Conservation (phyloP, 768 basidiomycete genomes). For the Boletellus emodensis region DNA sequence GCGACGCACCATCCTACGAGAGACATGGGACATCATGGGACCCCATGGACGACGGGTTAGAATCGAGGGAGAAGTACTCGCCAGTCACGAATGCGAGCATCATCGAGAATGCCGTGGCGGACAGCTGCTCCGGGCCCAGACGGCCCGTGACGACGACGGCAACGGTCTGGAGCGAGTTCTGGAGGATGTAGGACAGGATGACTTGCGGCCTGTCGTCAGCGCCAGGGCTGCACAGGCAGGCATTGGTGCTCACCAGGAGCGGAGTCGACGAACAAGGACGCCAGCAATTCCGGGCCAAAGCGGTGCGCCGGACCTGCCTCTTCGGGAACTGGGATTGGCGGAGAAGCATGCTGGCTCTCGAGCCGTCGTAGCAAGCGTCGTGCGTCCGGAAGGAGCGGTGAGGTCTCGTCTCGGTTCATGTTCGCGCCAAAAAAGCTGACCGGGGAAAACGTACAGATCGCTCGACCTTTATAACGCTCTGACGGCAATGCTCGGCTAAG, state of each 20-base stretch:
- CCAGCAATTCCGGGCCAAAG: conserved; percentile 36
- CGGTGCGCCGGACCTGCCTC: conserved; percentile 25
- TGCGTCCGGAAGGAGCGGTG: conserved; percentile 29
- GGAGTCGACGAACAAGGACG: conserved; percentile 51
- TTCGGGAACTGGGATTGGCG: conserved; percentile 22
- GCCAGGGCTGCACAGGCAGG: not conserved
- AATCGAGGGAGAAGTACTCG: conserved; percentile 40
- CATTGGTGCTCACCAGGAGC: conserved; percentile 44
- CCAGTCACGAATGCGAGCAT: conserved; percentile 81
- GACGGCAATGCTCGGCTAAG: conserved; percentile 1
- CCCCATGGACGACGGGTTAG: conserved; percentile 32
- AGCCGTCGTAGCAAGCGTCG: conserved; percentile 5
- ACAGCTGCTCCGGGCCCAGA: conserved; percentile 65
- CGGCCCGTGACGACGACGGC: conserved; percentile 62
- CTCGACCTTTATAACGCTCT: conserved; percentile 13
- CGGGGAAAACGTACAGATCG: not conserved
- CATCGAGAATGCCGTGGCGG: conserved; percentile 66
- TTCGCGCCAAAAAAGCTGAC: conserved; percentile 14
- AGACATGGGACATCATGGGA: conserved; percentile 44
- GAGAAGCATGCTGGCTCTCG: conserved; percentile 5
- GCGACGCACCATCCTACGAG: conserved; percentile 70
- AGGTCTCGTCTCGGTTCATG: conserved; percentile 26
- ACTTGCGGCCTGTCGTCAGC: conserved; percentile 33
- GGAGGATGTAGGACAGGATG: conserved; percentile 65
- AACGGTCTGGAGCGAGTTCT: conserved; percentile 69